These are phyloP conservation scores for Fusarium coicis DNA, from an alignment of 2,329 filamentous ascomycete genomes.

Conservation along the genomic window DNA sequence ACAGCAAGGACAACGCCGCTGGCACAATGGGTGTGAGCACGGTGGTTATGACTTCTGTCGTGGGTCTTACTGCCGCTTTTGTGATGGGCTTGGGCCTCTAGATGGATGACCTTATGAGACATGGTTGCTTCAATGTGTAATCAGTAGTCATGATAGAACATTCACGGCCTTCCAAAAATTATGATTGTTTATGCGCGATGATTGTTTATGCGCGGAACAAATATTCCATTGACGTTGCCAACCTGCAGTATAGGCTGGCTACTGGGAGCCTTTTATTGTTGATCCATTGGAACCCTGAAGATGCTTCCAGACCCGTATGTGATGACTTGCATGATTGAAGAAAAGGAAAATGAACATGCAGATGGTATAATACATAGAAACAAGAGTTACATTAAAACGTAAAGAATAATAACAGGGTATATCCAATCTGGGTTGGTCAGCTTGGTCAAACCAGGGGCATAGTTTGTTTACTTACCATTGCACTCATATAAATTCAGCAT, in stretches of 20 bases:
- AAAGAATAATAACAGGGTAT: conserved; percentile 34
- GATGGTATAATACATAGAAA: neutral
- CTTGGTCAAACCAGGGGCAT: neutral
- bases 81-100: conserved; percentile 52
- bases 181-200: conserved; percentile 21
- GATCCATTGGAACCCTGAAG: neutral
- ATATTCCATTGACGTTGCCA: neutral
- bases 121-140: conserved; percentile 7
- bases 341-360: neutral
- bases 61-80: conserved; percentile 53
- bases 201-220: conserved; percentile 19
- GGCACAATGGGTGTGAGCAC: conserved; percentile 38
- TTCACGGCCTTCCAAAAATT: conserved; percentile 17
- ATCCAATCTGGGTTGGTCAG: conserved; percentile 39
- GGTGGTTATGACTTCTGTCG: conserved; percentile 48
- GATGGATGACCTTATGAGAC: neutral
- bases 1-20: conserved; percentile 39
- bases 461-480: conserved; percentile 31
- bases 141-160: conserved; percentile 9
- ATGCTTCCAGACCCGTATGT: neutral
- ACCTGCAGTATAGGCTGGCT: neutral
- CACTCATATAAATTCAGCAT: conserved; percentile 19
- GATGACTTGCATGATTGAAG: neutral
- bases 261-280: neutral
- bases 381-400: neutral